Conservation (phyloP, 169 alveolate species). For the Toxoplasma gondii region DNA sequence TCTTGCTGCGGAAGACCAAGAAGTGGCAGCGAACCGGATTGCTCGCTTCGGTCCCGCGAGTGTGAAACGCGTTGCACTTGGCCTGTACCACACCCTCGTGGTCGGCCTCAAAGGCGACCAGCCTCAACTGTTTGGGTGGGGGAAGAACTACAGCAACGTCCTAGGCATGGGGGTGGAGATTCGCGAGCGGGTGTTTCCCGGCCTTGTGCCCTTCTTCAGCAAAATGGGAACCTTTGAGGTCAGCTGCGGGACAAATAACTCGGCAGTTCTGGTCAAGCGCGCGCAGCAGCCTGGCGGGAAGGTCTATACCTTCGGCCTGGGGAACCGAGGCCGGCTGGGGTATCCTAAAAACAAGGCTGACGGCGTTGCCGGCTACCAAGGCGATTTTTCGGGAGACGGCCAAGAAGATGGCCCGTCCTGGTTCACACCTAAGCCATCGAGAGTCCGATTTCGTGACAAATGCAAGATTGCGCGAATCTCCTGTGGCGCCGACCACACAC, state of each 20-base stretch:
- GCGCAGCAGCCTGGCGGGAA: conserved; percentile 74
- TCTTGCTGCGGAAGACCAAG: conserved; percentile 23
- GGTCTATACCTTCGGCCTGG: conserved; percentile 82
- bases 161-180: conserved; percentile 52
- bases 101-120: conserved; percentile 44
- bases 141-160: conserved; percentile 55
- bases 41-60: neutral
- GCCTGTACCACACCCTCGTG: conserved; percentile 39
- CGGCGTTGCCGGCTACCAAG: neutral
- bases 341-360: conserved; percentile 54
- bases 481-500: conserved; percentile 85
- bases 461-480: conserved; percentile 72
- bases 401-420: conserved; percentile 73
- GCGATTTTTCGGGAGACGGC: neutral
- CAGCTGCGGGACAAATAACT: conserved; percentile 53
- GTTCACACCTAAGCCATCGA: conserved; percentile 82
- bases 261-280: conserved; percentile 32
- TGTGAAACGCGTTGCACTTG: conserved; percentile 35
- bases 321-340: conserved; percentile 82
- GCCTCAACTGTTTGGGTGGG: conserved; percentile 63
- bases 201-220: conserved; percentile 35
- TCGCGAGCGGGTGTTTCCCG: conserved; percentile 53
- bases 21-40: neutral
- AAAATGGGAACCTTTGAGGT: conserved; percentile 28
- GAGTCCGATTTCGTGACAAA: conserved; percentile 75